These are phyloP conservation scores for Schizonepeta tenuifolia DNA, from an alignment of 257 asterid genomes.

Conservation along the genomic window DNA sequence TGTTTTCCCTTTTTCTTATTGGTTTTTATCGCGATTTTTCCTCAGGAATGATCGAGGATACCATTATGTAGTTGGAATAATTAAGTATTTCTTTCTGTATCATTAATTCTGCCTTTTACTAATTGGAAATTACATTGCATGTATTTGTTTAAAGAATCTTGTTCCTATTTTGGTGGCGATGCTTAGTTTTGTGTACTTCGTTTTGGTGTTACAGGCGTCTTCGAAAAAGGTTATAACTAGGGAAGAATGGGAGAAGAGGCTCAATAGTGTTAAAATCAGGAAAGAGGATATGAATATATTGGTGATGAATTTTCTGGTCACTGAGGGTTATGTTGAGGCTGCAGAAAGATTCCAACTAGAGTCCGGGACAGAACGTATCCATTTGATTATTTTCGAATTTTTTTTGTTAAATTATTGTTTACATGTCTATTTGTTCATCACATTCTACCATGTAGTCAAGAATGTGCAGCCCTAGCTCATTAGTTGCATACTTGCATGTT, in stretches of 20 bases:
- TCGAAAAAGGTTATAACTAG: slow-evolving; percentile 69
- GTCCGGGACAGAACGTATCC: slow-evolving; percentile 93
- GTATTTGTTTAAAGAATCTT: background rate
- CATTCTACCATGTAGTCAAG: background rate
- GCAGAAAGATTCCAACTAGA: slow-evolving; percentile 77
- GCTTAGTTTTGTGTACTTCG: slow-evolving; percentile 24
- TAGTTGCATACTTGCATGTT: background rate
- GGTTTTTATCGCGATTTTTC: background rate
- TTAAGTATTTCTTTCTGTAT: background rate
- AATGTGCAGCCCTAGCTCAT: background rate
- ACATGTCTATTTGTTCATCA: background rate
- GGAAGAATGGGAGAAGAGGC: slow-evolving; percentile 83
- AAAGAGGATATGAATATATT: slow-evolving; percentile 80
- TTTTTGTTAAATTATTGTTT: background rate
- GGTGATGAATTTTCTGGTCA: slow-evolving; percentile 85
- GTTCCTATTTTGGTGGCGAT: slow-evolving; percentile 2
- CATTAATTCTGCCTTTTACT: background rate
- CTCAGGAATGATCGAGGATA: background rate
- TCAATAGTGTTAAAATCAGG: slow-evolving; percentile 56
- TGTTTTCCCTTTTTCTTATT: background rate
- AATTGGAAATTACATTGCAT: background rate
- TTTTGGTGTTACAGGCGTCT: slow-evolving; percentile 52
- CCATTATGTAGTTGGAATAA: background rate
- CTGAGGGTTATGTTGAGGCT: slow-evolving; percentile 84
- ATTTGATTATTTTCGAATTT: background rate